Evolutionary conservation across 352 stramenopile genomes (phyloP), one percentile per base, ranked within the genome.

Genomic region (Thraustochytrium striatum): DNA sequence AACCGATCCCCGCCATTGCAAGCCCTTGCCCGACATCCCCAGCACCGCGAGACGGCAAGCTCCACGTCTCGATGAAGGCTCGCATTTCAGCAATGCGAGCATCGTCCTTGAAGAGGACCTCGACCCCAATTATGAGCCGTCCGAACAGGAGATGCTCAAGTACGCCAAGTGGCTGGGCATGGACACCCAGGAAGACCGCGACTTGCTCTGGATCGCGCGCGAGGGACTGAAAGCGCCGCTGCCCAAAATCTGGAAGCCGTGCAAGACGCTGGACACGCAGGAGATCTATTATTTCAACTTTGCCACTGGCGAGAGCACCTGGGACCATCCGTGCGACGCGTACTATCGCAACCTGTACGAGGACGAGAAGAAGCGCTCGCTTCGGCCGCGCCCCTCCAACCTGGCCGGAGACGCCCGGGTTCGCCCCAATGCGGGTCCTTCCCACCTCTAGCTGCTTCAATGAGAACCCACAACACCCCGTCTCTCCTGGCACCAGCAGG

Each of bases 261-360:
- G 92, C 85, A 97, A 97, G 85, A 96, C 91, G 30, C 95, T 89
- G 16, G 91, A 97, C 84, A 97, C 93, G 69, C 91, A 95, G 39
- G 93, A 97, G 83, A 95, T 97, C 75, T 97, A 97, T 83, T 97
- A 97, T 84, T 97, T 97, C 83, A 97, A 97, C 84, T 97, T 97
- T 82, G 85, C 88, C 19, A 87, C 85, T 7, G 92, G 93, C 2
- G 90, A 96, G 83, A 95, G 88, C 82, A 96, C 91, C 43, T 97
- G 93, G 93, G 92, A 97, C 75, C 93, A 97, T 78, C 93, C 93
- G 0, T 97, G 91, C 78, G 93, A 97, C 82, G 92, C 96, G 85
- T 96, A 93, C 82, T 97, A 97, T 82, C 89, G 91, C 19, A 94
- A 91, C 53, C 61, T 97, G 39, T 97, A 96, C 85, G 90, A 95